Evolutionary conservation across 768 basidiomycete species (phyloP), one percentile per base, ranked within the genome.

Genomic region (Pisolithus microcarpus): DNA sequence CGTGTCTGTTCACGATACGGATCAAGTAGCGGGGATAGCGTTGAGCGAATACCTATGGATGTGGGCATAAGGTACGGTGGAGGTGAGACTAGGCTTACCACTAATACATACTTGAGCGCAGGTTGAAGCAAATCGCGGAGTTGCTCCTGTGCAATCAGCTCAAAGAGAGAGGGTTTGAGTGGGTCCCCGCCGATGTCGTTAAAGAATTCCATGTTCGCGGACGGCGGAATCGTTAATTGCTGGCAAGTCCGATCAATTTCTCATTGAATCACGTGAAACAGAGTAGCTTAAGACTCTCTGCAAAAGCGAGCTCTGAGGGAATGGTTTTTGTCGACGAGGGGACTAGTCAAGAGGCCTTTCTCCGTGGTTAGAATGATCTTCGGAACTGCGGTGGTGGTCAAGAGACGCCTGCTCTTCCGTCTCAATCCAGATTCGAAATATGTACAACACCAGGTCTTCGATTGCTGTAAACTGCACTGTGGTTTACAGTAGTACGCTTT

Each of bases 131-230:
- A 75, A 63, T 94, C 91, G 52, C 87, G 74, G 19, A 98, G 80
- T 64, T 97, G 93, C 58, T 96, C 94, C 66, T 96, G 90, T 7
- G 91, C 92, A 37, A 96, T 75, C 10, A 97, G 79, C 63, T 97
- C 94, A 60, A 95, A 97, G 13, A 96, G 68, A 10, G 88, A 87
- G 2, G 88, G 88, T 55, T 86, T 86, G 43, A 82, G 68, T 21
- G 85, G 77, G 61, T 90, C 85, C 8, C 77, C 75, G 28, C 86
- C 87, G 7, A 81, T 71, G 58, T 87, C 83, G 58, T 84, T 85
- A 70, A 86, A 87, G 73, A 90, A 90, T 64, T 91, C 85, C 88
- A 91, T 91, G 43, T 7, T 10, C 10, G 39, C 6, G 5, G 23
- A 18, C 21, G 21, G 26, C 24, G 23, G 21, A 23, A 23, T 26